Evolutionary conservation across 345 rosid genomes (phyloP).

Genomic region (Eucalyptus caleyi): DNA sequence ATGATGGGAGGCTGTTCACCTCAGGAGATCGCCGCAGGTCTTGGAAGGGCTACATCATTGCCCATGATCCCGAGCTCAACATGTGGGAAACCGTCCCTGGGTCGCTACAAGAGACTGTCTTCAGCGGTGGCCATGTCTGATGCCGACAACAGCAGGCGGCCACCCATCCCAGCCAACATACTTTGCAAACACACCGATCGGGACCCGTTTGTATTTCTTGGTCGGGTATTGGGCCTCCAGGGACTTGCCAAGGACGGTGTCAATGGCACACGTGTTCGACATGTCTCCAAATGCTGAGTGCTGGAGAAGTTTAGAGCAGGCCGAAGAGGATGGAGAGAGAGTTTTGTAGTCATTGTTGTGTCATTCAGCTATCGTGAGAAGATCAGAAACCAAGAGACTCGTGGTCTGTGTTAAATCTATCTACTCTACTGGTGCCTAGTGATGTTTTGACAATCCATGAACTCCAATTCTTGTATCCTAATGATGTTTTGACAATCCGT

Average conservation of each 20-base stretch:
- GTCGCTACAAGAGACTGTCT: slow-evolving; percentile 5
- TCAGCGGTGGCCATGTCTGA: neutral
- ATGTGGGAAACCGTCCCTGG: slow-evolving; percentile 36
- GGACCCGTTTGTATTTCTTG: slow-evolving; percentile 22
- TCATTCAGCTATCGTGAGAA: slow-evolving; percentile 2
- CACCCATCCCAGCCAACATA: slow-evolving; percentile 14
- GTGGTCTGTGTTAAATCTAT: neutral
- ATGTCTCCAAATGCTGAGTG: slow-evolving; percentile 1
- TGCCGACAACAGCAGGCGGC: neutral
- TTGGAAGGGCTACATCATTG: slow-evolving; percentile 50
- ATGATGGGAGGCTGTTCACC: slow-evolving; percentile 25
- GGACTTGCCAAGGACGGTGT: slow-evolving; percentile 7
- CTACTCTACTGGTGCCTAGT: neutral
- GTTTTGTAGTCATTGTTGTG: slow-evolving; percentile 41
- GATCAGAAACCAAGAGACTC: neutral
- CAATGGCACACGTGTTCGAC: slow-evolving; percentile 20
- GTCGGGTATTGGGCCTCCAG: slow-evolving; percentile 14
- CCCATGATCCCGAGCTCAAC: slow-evolving; percentile 21
- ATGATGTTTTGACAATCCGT: neutral
- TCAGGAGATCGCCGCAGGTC: slow-evolving; percentile 40
- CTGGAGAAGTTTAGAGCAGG: slow-evolving; percentile 25
- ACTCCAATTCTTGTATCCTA: neutral
- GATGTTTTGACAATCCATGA: neutral
- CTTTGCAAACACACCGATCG: slow-evolving; percentile 38
- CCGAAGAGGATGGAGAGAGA: slow-evolving; percentile 24